A percentile compares a stretch with the other conserved stretches of the same genome.
Evolutionary conservation across 2,329 filamentous ascomycete species (phyloP).

Genomic region (Fusarium continuum): DNA sequence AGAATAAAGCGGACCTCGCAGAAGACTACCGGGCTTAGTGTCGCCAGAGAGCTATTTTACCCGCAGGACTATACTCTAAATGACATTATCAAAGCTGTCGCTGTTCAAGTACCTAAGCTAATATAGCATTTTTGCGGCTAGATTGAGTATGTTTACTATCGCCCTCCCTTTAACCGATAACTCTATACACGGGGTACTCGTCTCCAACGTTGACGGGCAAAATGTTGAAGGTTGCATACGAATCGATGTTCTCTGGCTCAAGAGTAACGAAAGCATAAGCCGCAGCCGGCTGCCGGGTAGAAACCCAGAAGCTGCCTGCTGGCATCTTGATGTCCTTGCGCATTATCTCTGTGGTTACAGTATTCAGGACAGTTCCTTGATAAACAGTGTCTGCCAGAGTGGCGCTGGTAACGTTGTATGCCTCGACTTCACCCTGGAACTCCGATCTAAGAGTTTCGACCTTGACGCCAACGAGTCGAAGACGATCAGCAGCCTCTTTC

Average conservation of each 20-base stretch:
- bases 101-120: no score
- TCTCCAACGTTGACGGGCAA: slow-evolving; percentile 37
- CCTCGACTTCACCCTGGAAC: slow-evolving; percentile 39
- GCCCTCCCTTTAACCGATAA: slow-evolving; percentile 20
- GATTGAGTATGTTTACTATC: no score
- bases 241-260: slow-evolving; percentile 44
- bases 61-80: no score
- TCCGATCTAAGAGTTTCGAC: slow-evolving; percentile 34
- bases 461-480: slow-evolving; percentile 35
- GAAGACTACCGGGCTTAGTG: no score
- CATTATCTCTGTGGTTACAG: slow-evolving; percentile 29
- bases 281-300: slow-evolving; percentile 41
- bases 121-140: not conserved
- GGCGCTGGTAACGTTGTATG: slow-evolving; percentile 33
- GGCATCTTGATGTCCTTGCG: slow-evolving; percentile 37
- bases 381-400: slow-evolving; percentile 25
- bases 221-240: slow-evolving; percentile 40
- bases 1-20: no score
- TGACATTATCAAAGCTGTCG: no score
- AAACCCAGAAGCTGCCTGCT: slow-evolving; percentile 41
- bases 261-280: slow-evolving; percentile 41
- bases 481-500: slow-evolving; percentile 37
- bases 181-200: slow-evolving; percentile 45
- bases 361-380: slow-evolving; percentile 38
- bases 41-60: no score